Evolutionary conservation across 495 filamentous ascomycete genomes (phyloP), one percentile per base, ranked within the genome.

Genomic region (Trichoderma asperelloides): DNA sequence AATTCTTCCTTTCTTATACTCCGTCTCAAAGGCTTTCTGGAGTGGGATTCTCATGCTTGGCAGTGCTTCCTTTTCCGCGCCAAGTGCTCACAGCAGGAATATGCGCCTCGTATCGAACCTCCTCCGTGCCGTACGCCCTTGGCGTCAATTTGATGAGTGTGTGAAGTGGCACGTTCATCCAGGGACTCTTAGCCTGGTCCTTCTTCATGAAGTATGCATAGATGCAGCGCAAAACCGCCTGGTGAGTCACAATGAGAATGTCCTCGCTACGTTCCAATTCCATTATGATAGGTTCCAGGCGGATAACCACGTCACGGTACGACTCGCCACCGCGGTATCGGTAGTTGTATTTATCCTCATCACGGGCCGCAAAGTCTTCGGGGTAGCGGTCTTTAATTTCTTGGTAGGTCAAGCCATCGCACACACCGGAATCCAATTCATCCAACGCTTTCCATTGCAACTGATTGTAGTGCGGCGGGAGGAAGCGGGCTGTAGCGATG

Each of bases 151-250:
- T 97, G 77, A 98, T 97, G 33, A 98, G 79, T 12, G 92, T 96
- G 76, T 98, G 95, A 57, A 98, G 84, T 5, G 95, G 95, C 4
- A 83, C 81, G 51, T 82, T 92, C 88, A 98, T 96, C 95, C 95
- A 98, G n/a, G 95, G 95, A 65, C 88, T 92, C 74, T 89, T 82
- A 72, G 95, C 91, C 77, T 97, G 94, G 25, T 90, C 88, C 60
- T 93, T 88, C 70, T 97, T 96, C 89, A 97, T 96, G 77, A 97
- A 98, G 75, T 98, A 98, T 9, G 95, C 89, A 74, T 98, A 98
- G 70, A 98, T 97, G 79, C 95, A 98, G 65, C 95, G 86, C 66
- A 98, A 81, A 27, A 98, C 93, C 3, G 95, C 95, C 76, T 98
- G 95, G 76, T 98, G 95, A 7, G 95, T 97, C 62, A 98, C 93